Evolutionary conservation across 164 flowering plant genomes (phyloP).

Genomic region (Vitis vinifera): DNA sequence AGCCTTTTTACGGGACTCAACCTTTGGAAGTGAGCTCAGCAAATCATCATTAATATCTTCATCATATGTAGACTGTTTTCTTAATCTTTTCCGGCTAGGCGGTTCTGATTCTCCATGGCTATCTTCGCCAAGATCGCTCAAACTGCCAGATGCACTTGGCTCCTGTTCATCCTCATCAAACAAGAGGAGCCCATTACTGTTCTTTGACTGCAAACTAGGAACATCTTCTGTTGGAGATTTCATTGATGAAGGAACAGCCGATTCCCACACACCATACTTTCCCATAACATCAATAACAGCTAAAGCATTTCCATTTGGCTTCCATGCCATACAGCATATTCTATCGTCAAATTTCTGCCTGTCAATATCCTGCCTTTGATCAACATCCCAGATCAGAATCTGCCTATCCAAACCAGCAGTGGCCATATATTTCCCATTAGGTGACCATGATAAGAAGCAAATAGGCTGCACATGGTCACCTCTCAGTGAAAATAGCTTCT

Average conservation of each 20-base stretch:
- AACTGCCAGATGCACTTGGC: conserved; percentile 57
- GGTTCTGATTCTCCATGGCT: conserved; percentile 60
- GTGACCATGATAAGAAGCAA: conserved; percentile 92
- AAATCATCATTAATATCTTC: conserved; percentile 40
- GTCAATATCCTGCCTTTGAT: conserved; percentile 79
- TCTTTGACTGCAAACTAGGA: conserved; percentile 48
- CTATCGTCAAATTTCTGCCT: conserved; percentile 82
- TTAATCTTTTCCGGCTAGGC: conserved; percentile 61
- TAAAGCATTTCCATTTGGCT: conserved; percentile 81
- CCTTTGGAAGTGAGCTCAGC: conserved; percentile 33
- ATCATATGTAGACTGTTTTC: conserved; percentile 46
- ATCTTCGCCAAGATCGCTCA: conserved; percentile 76
- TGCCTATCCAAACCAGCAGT: conserved; percentile 87
- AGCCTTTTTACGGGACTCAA: conserved; percentile 47
- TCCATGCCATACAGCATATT: conserved; percentile 89
- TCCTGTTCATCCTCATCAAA: conserved; percentile 75
- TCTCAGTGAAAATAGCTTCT: conserved; percentile 71
- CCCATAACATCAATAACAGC: conserved; percentile 94
- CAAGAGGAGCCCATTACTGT: conserved; percentile 58
- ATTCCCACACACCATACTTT: conserved; percentile 91
- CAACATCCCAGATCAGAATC: conserved; percentile 89
- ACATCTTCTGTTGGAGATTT: conserved; percentile 85
- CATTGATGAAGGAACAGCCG: conserved; percentile 83
- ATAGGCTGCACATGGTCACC: conserved; percentile 78
- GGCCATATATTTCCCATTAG: conserved; percentile 96